phyloP scores from a whole-genome alignment of 2,329 filamentous ascomycete genomes.

The Pseudogymnoascus sp. region DNA sequence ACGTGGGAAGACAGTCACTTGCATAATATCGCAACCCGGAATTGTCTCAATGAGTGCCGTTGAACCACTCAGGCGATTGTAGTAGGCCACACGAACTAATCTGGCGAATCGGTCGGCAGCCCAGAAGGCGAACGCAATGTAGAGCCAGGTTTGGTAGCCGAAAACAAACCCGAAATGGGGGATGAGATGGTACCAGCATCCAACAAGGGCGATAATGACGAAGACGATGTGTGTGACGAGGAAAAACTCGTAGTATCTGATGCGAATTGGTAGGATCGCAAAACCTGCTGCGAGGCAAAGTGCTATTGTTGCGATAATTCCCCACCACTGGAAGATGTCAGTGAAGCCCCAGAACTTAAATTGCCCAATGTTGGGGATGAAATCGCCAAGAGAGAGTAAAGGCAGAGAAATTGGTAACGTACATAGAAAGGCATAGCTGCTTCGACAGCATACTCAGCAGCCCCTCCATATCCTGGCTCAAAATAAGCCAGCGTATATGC shows the following conservation, averaged over 20 bases:
- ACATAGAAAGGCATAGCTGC: constrained; percentile 10
- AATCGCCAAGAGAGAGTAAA: background rate
- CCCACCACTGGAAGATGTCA: constrained; percentile 28
- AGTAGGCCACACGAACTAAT: constrained; percentile 31
- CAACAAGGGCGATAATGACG: constrained; percentile 13
- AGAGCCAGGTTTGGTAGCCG: constrained; percentile 43
- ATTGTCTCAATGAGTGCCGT: constrained; percentile 27
- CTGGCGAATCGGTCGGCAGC: constrained; percentile 39
- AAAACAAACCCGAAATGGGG: constrained; percentile 31
- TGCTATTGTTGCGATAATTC: constrained; percentile 28
- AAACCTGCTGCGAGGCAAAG: background rate
- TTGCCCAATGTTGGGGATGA: background rate
- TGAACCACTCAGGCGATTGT: background rate
- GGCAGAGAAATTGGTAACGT: background rate
- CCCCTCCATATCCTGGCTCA: constrained; percentile 15
- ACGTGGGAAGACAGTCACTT: constrained; percentile 34
- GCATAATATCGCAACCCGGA: constrained; percentile 31
- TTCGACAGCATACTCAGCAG: constrained; percentile 8
- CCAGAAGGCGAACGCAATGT: constrained; percentile 38
- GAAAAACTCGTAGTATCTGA: constrained; percentile 16
- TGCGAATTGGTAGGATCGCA: background rate
- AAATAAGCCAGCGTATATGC: constrained; percentile 33
- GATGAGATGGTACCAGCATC: constrained; percentile 31
- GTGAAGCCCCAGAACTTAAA: background rate
- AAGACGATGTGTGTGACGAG: constrained; percentile 15